Evolutionary conservation across 139 green algal genomes (phyloP).

Genomic region (Chlorella ohadii): DNA sequence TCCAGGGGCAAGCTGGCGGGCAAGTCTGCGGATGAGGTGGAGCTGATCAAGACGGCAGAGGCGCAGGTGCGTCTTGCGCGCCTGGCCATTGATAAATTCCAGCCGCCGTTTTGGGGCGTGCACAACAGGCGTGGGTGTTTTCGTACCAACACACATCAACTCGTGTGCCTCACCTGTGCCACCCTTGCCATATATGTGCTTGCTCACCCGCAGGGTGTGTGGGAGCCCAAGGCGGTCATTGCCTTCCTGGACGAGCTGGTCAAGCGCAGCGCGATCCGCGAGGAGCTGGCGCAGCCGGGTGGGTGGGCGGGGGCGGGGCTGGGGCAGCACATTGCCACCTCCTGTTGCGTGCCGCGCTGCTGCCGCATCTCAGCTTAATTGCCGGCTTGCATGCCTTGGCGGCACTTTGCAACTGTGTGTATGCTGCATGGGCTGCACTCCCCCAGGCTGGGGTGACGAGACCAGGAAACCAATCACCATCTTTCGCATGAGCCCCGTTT

Average conservation of each 20-base stretch:
- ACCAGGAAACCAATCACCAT: constrained; percentile 34
- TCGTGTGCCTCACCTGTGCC: too few species aligned
- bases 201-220: constrained; percentile 2
- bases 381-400: too few species aligned
- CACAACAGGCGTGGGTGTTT: too few species aligned
- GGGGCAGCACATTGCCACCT: neutral
- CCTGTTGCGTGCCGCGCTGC: too few species aligned
- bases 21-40: constrained; percentile 80
- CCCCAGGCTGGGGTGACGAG: constrained; percentile 30
- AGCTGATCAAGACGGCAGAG: constrained; percentile 9
- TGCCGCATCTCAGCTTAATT: too few species aligned
- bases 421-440: neutral
- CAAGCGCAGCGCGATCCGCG: constrained; percentile 30
- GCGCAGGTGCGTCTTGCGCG: too few species aligned
- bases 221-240: constrained; percentile 43
- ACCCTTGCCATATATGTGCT: too few species aligned
- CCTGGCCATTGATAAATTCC: too few species aligned
- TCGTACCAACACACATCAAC: too few species aligned
- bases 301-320: neutral
- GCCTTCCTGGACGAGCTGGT: constrained; percentile 44
- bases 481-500: constrained; percentile 38
- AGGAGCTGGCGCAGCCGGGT: constrained; percentile 40
- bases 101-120: too few species aligned
- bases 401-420: too few species aligned
- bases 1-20: constrained; percentile 80